Conservation (phyloP, 2,329 filamentous ascomycete species). For the Penicillium sp. region DNA sequence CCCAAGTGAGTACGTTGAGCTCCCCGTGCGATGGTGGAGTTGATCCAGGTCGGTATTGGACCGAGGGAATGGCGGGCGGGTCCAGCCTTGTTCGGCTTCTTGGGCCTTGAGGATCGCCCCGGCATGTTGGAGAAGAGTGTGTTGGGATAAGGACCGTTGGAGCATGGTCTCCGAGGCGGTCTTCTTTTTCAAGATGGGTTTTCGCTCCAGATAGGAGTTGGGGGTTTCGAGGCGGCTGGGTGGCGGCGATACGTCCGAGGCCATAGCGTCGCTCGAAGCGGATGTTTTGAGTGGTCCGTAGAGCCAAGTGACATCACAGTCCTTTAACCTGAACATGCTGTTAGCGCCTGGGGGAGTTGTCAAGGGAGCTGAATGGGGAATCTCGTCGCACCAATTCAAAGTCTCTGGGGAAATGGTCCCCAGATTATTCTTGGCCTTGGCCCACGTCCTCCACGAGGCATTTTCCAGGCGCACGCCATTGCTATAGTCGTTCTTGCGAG, state of each 20-base stretch:
- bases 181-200: slow-evolving; percentile 93
- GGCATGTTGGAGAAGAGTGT: slow-evolving; percentile 85
- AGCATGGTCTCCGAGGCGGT: slow-evolving; percentile 96
- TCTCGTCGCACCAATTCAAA: slow-evolving; percentile 77
- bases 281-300: slow-evolving; percentile 88
- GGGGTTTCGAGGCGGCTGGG: slow-evolving; percentile 59
- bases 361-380: background rate
- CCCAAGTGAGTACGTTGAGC: slow-evolving; percentile 47
- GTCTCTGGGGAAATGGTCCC: slow-evolving; percentile 87
- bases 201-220: slow-evolving; percentile 71
- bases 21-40: slow-evolving; percentile 60
- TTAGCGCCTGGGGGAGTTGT: background rate
- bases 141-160: slow-evolving; percentile 81
- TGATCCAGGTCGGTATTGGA: slow-evolving; percentile 69
- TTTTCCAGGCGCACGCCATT: slow-evolving; percentile 87
- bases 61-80: slow-evolving; percentile 58
- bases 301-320: slow-evolving; percentile 95
- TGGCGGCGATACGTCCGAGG: slow-evolving; percentile 50
- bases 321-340: slow-evolving; percentile 71
- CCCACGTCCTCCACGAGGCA: slow-evolving; percentile 96
- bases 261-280: slow-evolving; percentile 52
- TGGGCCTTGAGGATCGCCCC: slow-evolving; percentile 84
- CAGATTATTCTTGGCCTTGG: slow-evolving; percentile 84
- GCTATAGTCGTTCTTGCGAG: slow-evolving; percentile 73
- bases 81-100: slow-evolving; percentile 59